Base-by-base conservation (phyloP, 176 grass and related monocot species). In the Tillandsia fasciculata region DNA sequence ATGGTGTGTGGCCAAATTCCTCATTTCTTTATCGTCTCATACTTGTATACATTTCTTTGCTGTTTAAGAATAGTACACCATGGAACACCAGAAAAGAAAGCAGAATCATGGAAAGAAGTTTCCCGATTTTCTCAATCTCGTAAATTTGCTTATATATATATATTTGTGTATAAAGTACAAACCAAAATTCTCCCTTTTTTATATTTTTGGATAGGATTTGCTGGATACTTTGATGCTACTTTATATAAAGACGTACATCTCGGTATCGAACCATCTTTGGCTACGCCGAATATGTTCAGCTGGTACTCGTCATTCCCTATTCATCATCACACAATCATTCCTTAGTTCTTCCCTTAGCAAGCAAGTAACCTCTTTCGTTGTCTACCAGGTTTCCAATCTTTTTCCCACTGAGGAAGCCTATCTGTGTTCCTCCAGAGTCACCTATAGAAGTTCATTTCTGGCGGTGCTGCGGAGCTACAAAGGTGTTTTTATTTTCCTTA, bases 251-350 rank as follows among this genome's bases (percentile, higher is more conserved):
- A 97, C 49, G 94, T 97, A 59, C 94, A 93, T 90, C 86, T 97
- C 0, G 94, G 94, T 66, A 97, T 97, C 64, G 94, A 97, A 70
- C 89, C 94, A 65, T 87, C 81, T 58, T 90, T 83, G 2, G 80
- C 83, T 72, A 97, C 94, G n/a, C 94, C 94, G 75, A 97, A 93
- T 79, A 97, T 97, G 94, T 97, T 97, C 77, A 97, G 94, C 71
- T 97, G 94, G 94, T 97, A 87, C 56, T 61, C 10, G 56, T 3
- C 17, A 23, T 61, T 18, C 6, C 29, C 29, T 7, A 15, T 59
- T 57, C 51, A 20, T 67, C 52, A 22, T 51, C 74, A 72, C 81
- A 8, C 54, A 48, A 10, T 26, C 6, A 54, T 56, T 71, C 0
- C 68, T 4, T 29, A 70, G 48, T 29, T 22, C 17, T 76, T 17